Evolutionary conservation across 2,329 filamentous ascomycete genomes (phyloP).

Genomic region (Aureobasidium sp.): DNA sequence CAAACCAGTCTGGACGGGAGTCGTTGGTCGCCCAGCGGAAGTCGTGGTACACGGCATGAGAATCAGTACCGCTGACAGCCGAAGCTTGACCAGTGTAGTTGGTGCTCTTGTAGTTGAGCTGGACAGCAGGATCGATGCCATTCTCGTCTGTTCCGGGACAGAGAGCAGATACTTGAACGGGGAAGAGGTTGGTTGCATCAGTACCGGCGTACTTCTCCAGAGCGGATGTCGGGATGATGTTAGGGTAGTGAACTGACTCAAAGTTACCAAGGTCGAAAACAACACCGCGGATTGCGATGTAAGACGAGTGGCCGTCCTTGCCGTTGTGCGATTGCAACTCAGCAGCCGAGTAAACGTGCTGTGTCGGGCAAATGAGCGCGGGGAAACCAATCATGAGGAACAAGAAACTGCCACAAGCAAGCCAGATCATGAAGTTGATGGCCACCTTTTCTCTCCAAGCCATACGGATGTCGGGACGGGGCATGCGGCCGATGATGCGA

Average conservation of each 20-base stretch:
- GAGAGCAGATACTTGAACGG: slow-evolving; percentile 85
- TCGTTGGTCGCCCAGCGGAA: slow-evolving; percentile 82
- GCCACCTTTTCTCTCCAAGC: slow-evolving; percentile 97
- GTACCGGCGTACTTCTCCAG: slow-evolving; percentile 76
- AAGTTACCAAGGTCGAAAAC: slow-evolving; percentile 78
- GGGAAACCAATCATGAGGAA: slow-evolving; percentile 85
- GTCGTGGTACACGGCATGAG: slow-evolving; percentile 80
- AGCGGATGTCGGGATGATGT: slow-evolving; percentile 51
- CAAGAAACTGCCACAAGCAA: slow-evolving; percentile 65
- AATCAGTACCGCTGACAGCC: slow-evolving; percentile 59
- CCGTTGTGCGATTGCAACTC: slow-evolving; percentile 73
- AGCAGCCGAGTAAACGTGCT: slow-evolving; percentile 73
- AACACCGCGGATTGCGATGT: slow-evolving; percentile 76
- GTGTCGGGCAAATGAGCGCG: slow-evolving; percentile 78
- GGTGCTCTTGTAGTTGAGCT: slow-evolving; percentile 70
- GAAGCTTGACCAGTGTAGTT: slow-evolving; percentile 66
- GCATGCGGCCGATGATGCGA: slow-evolving; percentile 70
- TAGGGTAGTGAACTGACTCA: slow-evolving; percentile 70
- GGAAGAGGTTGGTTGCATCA: slow-evolving; percentile 85
- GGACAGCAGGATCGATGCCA: slow-evolving; percentile 66
- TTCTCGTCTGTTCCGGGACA: slow-evolving; percentile 69
- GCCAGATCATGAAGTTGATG: slow-evolving; percentile 97
- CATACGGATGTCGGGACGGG: slow-evolving; percentile 81
- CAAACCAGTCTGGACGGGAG: slow-evolving; percentile 84
- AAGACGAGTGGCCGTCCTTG: slow-evolving; percentile 57